Conservation (phyloP, 164 flowering plant genomes). For the Dillenia turbinata region DNA sequence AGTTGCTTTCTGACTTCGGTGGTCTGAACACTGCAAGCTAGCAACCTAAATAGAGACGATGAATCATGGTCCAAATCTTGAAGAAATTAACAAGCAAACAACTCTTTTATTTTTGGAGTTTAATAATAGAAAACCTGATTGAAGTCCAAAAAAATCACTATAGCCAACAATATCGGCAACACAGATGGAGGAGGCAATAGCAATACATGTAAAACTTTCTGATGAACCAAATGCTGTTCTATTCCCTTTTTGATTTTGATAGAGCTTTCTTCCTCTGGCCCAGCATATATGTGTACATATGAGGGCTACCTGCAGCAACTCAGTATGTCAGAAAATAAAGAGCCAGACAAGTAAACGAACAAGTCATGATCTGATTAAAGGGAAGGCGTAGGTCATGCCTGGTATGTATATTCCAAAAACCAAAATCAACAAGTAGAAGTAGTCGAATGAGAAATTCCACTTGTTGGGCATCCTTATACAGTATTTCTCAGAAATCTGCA, state of each 20-base stretch:
- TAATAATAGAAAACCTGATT: too few relatives aligned
- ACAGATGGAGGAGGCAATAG: too few relatives aligned
- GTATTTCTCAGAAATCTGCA: conserved; percentile 68
- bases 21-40: too few relatives aligned
- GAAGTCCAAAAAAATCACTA: too few relatives aligned
- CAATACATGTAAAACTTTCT: too few relatives aligned
- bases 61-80: too few relatives aligned
- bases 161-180: too few relatives aligned
- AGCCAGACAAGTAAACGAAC: neutral
- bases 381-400: conserved; percentile 34
- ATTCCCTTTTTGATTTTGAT: conserved; percentile 71
- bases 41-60: too few relatives aligned
- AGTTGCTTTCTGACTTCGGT: too few relatives aligned
- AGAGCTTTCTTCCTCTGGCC: conserved; percentile 90
- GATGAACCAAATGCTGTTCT: conserved; percentile 2
- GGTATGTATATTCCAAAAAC: conserved; percentile 68
- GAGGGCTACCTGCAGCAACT: conserved; percentile 74
- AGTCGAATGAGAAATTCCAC: conserved; percentile 88
- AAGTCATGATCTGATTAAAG: neutral
- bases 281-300: conserved; percentile 84
- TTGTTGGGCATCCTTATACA: conserved; percentile 95
- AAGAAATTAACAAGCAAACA: too few relatives aligned
- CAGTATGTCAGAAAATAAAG: conserved; percentile 3
- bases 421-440: conserved; percentile 59
- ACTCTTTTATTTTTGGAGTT: too few relatives aligned